A percentile compares a stretch with the other conserved stretches of the same genome.
Conservation (phyloP, 129 eudicot species). For the Flaveria sonorensis region DNA sequence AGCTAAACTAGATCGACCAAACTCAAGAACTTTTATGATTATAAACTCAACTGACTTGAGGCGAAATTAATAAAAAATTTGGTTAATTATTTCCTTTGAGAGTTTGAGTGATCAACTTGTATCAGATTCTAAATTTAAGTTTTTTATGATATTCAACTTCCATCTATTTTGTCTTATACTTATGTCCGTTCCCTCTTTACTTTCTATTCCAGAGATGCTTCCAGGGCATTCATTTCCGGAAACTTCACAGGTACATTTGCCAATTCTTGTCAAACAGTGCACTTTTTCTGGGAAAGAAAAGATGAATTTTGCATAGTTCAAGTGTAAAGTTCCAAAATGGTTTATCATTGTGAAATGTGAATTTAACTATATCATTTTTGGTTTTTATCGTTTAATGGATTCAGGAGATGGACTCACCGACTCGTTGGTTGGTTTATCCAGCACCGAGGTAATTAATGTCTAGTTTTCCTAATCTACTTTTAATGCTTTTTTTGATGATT, state of each 20-base stretch:
- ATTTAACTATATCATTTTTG: conserved; percentile 7
- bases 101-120: neutral
- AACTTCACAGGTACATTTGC: conserved; percentile 69
- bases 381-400: conserved; percentile 26
- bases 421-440: conserved; percentile 62
- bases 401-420: conserved; percentile 95
- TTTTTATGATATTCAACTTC: neutral
- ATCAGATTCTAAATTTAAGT: neutral
- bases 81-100: neutral
- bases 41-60: neutral
- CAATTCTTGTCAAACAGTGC: conserved; percentile 9
- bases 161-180: neutral
- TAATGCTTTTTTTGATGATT: neutral
- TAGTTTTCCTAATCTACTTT: neutral
- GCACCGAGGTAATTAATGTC: conserved; percentile 62
- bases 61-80: no score
- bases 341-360: neutral
- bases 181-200: conserved; percentile 1
- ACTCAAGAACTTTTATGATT: neutral
- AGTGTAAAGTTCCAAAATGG: conserved; percentile 5
- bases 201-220: conserved; percentile 75
- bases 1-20: neutral
- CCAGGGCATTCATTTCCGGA: conserved; percentile 95
- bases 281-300: neutral
- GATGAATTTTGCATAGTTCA: conserved; percentile 13